Base-by-base conservation (phyloP, 495 filamentous ascomycete genomes). In the Podospora appendiculata region DNA sequence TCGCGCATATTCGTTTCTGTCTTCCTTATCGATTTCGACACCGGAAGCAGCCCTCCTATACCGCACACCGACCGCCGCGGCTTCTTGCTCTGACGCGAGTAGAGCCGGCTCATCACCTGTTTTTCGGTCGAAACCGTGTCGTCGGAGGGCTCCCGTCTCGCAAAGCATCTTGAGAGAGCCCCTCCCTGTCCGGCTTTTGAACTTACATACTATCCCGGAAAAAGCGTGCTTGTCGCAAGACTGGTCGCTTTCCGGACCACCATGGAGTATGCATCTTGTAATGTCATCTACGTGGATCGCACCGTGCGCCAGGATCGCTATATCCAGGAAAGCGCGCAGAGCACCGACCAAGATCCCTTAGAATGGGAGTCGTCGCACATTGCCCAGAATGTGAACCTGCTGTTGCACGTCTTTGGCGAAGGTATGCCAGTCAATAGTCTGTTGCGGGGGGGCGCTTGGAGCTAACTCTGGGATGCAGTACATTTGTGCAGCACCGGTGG, bases 251-350 rank as follows among this genome's bases (percentile, higher is more conserved):
- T 62, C 59, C 53, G 55, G 48, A 54, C 61, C 59, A 66, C 61
- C 52, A 86, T 88, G 84, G 86, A 88, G 68, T 74, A 76, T 68
- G 76, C 81, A 59, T 73, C 80, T 55, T 91, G 85, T 71, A 84
- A 87, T 71, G 82, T 88, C 53, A 84, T 93, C 57, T 93, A 90
- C 65, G 87, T 93, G 53, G 87, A 93, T 70, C 84, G 84, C 63
- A 80, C 81, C 47, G 80, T 87, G 48, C 72, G 70, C 54, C 74
- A 81, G 56, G 84, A 89, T 55, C 75, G 83, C 33, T 47, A 50
- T 47, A 50, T 63, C 9, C 40, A 39, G 32, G 47, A 45, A 34
- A 39, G 34, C 53, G 45, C 46, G n/a, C 47, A 18, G 13, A 44
- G 17, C 16, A 13, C 47, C 42, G 52, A 44, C 1, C n/a, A 43